phyloP scores from a whole-genome alignment of 192 early-diverging fungal species.

The Entomortierella chlamydospora region DNA sequence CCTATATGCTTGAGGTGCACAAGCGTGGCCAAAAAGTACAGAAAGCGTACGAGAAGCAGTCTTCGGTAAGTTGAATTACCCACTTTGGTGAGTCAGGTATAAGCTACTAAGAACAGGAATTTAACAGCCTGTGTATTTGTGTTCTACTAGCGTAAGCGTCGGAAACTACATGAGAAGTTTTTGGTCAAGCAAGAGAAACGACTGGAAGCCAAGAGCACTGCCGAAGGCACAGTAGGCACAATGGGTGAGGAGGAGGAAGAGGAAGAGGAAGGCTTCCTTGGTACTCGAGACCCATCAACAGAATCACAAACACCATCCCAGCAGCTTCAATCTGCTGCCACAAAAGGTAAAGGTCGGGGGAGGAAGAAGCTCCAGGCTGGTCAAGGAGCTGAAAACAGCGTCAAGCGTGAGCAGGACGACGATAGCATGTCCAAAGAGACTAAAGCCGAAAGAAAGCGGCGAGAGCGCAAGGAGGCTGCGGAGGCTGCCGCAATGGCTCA shows the following conservation, averaged over 20 bases:
- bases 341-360: conserved; percentile 27
- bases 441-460: conserved; percentile 38
- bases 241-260: conserved; percentile 14
- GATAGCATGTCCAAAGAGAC: conserved; percentile 26
- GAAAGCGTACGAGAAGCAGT: conserved; percentile 43
- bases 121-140: neutral
- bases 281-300: conserved; percentile 1
- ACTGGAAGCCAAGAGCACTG: conserved; percentile 11
- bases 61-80: conserved; percentile 17
- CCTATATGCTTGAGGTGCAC: conserved; percentile 46
- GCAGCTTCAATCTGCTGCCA: neutral
- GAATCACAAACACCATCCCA: conserved; percentile 12
- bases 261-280: conserved; percentile 43
- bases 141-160: conserved; percentile 27
- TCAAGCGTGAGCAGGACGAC: conserved; percentile 35
- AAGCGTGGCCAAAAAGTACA: conserved; percentile 48
- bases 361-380: conserved; percentile 35
- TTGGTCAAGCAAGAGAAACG: conserved; percentile 43
- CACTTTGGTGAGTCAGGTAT: neutral
- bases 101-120: too few relatives aligned
- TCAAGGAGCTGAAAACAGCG: neutral
- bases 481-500: conserved; percentile 46
- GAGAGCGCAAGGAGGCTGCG: conserved; percentile 40
- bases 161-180: conserved; percentile 53
- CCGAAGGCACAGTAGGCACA: neutral